These are phyloP conservation scores for Trichophyton mentagrophytes DNA, from an alignment of 2,329 filamentous ascomycete genomes.

Conservation along the genomic window DNA sequence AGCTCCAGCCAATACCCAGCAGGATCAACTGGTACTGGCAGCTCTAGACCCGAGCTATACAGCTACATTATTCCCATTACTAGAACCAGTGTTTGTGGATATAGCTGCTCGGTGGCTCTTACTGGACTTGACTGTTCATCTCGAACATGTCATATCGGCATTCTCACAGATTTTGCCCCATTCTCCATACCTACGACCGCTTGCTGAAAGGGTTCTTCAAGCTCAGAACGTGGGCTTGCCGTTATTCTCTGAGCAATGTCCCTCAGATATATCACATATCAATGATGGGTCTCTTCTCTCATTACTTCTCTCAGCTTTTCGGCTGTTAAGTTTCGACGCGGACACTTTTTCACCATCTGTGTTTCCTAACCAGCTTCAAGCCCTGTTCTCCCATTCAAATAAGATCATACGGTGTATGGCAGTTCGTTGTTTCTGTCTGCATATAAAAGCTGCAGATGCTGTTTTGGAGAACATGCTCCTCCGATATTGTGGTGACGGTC, in stretches of 20 bases:
- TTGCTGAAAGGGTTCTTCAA: slow-evolving; percentile 45
- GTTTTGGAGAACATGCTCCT: slow-evolving; percentile 60
- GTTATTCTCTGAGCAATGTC: slow-evolving; percentile 21
- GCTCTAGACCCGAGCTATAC: slow-evolving; percentile 52
- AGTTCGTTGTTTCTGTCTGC: slow-evolving; percentile 65
- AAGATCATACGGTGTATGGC: slow-evolving; percentile 63
- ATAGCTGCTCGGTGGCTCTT: slow-evolving; percentile 66
- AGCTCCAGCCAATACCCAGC: slow-evolving; percentile 43
- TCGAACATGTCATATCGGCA: slow-evolving; percentile 46
- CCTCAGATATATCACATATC: slow-evolving; percentile 22
- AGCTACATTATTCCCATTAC: slow-evolving; percentile 52
- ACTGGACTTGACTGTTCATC: slow-evolving; percentile 22
- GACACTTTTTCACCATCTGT: slow-evolving; percentile 53
- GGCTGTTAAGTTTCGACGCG: slow-evolving; percentile 65
- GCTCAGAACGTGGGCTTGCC: slow-evolving; percentile 25
- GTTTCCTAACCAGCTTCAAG: slow-evolving; percentile 54
- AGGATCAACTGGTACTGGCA: slow-evolving; percentile 56
- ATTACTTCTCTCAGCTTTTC: slow-evolving; percentile 57
- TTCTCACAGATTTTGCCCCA: slow-evolving; percentile 72
- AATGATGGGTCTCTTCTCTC: slow-evolving; percentile 29
- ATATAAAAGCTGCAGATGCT: slow-evolving; percentile 66
- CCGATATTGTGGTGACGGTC: slow-evolving; percentile 50
- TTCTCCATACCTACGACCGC: slow-evolving; percentile 64
- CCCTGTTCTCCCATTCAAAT: slow-evolving; percentile 49
- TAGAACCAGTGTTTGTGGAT: slow-evolving; percentile 66